These are phyloP conservation scores for Magnaporthiopsis incrustans DNA, from an alignment of 2,329 filamentous ascomycete species.

Conservation along the genomic window DNA sequence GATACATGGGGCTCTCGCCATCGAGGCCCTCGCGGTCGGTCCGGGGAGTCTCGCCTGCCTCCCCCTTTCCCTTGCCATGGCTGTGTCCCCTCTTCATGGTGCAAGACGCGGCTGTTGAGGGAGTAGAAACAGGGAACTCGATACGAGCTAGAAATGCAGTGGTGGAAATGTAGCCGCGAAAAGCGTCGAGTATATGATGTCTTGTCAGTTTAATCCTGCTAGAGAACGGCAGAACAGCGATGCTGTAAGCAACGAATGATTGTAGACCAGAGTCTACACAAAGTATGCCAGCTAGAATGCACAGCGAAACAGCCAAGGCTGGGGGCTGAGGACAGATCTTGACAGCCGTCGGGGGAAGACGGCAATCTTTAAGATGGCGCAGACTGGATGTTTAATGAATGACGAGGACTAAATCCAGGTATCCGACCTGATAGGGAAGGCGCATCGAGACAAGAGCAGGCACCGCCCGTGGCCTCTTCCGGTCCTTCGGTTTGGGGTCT, in stretches of 20 bases:
- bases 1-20: neutral
- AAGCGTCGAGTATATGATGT: neutral
- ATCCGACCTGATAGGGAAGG: too few species aligned
- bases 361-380: neutral
- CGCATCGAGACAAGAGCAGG: too few species aligned
- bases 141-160: neutral
- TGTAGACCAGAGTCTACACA: neutral
- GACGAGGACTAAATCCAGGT: neutral
- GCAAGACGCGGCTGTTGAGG: neutral
- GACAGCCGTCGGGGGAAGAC: neutral
- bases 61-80: neutral
- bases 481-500: too few species aligned
- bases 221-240: neutral
- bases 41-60: too few species aligned
- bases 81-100: neutral
- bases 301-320: neutral
- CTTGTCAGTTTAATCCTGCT: neutral
- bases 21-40: neutral
- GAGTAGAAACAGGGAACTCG: neutral
- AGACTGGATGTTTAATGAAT: neutral
- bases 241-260: neutral
- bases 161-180: neutral
- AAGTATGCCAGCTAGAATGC: neutral
- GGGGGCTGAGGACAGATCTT: neutral
- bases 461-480: too few species aligned